Conservation (phyloP, 371 early-diverging fungal species). For the Ordospora colligata region DNA sequence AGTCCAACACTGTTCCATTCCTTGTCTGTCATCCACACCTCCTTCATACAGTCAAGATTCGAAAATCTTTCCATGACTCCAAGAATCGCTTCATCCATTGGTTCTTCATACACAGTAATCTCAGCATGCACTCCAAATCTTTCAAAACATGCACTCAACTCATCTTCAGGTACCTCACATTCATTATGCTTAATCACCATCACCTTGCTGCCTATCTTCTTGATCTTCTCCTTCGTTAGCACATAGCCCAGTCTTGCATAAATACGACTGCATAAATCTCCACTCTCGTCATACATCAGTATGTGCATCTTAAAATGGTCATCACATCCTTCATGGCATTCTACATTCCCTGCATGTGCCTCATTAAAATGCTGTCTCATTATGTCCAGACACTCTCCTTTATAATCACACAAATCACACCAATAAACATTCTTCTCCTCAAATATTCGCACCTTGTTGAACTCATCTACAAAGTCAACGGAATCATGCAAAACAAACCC, state of each 20-base stretch:
- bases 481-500: conserved; percentile 23
- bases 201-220: conserved; percentile 1
- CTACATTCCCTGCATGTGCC: background rate
- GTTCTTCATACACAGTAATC: background rate
- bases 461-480: conserved; percentile 59
- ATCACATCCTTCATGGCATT: background rate
- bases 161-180: background rate
- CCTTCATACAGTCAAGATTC: conserved; percentile 54
- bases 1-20: conserved; percentile 57
- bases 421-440: background rate
- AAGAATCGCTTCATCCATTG: background rate
- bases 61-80: conserved; percentile 46
- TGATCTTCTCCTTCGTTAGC: conserved; percentile 18
- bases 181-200: background rate
- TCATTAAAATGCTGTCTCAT: conserved; percentile 34
- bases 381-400: conserved; percentile 38
- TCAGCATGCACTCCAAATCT: background rate
- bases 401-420: conserved; percentile 48
- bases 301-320: background rate
- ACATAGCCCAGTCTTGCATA: background rate
- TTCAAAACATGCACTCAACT: background rate
- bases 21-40: conserved; percentile 60
- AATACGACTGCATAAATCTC: background rate
- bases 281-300: background rate
- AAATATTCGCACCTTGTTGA: conserved; percentile 39